Evolutionary conservation across 257 asterid genomes (phyloP).

Genomic region (Penstemon newberryi): DNA sequence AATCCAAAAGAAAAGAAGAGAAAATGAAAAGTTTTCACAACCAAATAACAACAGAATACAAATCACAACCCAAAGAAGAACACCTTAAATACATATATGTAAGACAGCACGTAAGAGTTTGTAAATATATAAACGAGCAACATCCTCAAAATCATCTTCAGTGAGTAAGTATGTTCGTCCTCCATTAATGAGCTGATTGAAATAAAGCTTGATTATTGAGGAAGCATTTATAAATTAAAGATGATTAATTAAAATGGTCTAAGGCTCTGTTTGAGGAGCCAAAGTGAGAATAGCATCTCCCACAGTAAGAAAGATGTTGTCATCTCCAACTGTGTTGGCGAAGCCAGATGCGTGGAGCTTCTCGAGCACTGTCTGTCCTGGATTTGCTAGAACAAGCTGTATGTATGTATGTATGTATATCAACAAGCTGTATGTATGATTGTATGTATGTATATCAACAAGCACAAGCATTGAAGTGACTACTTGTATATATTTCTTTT

Average conservation of each 20-base stretch:
- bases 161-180: neutral
- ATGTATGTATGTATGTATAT: too few relatives aligned
- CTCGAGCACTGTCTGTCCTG: conserved; percentile 65
- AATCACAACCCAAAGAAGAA: too few relatives aligned
- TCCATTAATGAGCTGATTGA: neutral
- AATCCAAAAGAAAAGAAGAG: too few relatives aligned
- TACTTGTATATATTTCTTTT: conserved; percentile 57
- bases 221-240: neutral
- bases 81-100: too few relatives aligned
- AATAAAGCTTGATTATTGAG: neutral
- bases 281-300: conserved; percentile 64
- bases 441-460: neutral
- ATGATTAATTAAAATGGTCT: neutral
- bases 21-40: too few relatives aligned
- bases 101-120: neutral
- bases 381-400: conserved; percentile 82
- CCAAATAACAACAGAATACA: too few relatives aligned
- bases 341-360: conserved; percentile 63
- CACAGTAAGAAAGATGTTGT: conserved; percentile 68
- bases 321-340: conserved; percentile 51
- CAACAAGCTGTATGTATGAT: too few relatives aligned
- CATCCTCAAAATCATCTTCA: neutral
- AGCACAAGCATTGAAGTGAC: too few relatives aligned
- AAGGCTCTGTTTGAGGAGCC: conserved; percentile 77
- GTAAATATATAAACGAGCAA: neutral